Percentiles rank a stretch among this genome's conserved stretches.
Conservation (phyloP, 345 rosid species). For the Brassica incana region DNA sequence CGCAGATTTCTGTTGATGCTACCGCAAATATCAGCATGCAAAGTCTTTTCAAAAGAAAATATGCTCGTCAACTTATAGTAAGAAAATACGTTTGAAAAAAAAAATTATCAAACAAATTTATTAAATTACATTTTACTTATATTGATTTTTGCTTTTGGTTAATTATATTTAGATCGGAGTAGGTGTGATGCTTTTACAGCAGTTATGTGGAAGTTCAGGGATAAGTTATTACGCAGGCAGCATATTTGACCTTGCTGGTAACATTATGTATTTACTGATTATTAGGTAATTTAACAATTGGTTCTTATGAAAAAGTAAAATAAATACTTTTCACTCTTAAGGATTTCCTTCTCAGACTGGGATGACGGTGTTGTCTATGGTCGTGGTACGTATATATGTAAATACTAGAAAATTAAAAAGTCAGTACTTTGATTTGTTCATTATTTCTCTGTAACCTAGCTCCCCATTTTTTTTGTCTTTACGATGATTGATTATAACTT, state of each 20-base stretch:
- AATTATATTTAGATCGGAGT: slow-evolving; percentile 48
- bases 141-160: background rate
- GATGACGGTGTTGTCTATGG: slow-evolving; percentile 33
- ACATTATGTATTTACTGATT: background rate
- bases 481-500: background rate
- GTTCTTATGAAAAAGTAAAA: background rate
- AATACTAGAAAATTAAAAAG: background rate
- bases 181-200: slow-evolving; percentile 66
- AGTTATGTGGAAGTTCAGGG: slow-evolving; percentile 54
- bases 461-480: background rate
- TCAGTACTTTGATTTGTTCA: background rate
- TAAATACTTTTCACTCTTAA: background rate
- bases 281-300: background rate
- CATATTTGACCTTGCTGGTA: slow-evolving; percentile 61
- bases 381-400: slow-evolving; percentile 28
- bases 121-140: background rate
- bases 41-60: slow-evolving; percentile 59
- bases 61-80: slow-evolving; percentile 53
- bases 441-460: background rate
- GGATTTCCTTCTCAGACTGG: slow-evolving; percentile 38
- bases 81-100: slow-evolving; percentile 12
- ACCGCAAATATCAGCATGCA: slow-evolving; percentile 39
- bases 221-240: slow-evolving; percentile 45
- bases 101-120: background rate
- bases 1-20: slow-evolving; percentile 47